These are phyloP conservation scores for Meira miltonrushii DNA, from an alignment of 1,284 basidiomycete genomes.

Conservation along the genomic window DNA sequence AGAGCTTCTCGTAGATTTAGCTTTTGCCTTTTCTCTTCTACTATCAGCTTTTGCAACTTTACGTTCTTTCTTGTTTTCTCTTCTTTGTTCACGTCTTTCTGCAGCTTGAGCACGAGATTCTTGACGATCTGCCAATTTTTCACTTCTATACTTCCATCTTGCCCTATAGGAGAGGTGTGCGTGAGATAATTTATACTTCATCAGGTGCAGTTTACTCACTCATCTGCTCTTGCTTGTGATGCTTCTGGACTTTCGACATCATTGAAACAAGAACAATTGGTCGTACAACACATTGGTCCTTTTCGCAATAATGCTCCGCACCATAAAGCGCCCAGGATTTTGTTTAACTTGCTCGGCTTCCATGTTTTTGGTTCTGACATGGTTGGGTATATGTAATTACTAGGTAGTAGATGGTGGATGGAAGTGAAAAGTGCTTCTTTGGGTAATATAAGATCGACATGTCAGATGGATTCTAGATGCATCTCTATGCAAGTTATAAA, in stretches of 20 bases:
- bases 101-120: not conserved
- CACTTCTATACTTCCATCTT: slow-evolving; percentile 6
- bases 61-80: not conserved
- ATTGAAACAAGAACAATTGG: slow-evolving; percentile 9
- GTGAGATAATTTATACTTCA: not conserved
- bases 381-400: too few species aligned
- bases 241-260: slow-evolving; percentile 13
- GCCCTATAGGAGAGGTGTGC: not conserved
- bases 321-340: slow-evolving; percentile 5
- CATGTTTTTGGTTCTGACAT: not conserved
- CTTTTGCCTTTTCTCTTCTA: too few species aligned
- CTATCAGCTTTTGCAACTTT: too few species aligned
- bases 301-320: slow-evolving; percentile 6
- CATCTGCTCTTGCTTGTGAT: not conserved
- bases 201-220: not conserved
- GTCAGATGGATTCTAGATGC: too few species aligned
- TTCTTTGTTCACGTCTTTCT: not conserved
- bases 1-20: too few species aligned
- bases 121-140: not conserved
- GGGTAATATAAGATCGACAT: too few species aligned
- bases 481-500: too few species aligned
- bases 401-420: too few species aligned
- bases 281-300: slow-evolving; percentile 9
- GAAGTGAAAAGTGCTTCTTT: too few species aligned
- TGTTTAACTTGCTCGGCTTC: slow-evolving; percentile 5